Percentiles rank a stretch among this genome's conserved stretches.
Evolutionary conservation across 257 asterid species (phyloP).

Genomic region (Przewalskia tangutica): DNA sequence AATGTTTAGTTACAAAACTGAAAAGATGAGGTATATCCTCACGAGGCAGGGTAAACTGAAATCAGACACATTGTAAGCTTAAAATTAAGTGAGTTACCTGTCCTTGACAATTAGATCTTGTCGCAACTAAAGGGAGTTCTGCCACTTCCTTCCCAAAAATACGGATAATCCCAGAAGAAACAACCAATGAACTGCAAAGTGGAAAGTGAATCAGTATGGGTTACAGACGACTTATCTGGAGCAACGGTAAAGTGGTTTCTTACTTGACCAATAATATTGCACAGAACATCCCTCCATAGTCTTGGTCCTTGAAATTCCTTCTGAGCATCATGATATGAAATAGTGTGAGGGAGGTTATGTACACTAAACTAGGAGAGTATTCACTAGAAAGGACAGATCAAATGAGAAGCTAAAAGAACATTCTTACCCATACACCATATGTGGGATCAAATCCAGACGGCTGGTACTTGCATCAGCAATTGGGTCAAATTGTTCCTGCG

Average conservation of each 20-base stretch:
- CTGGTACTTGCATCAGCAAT: constrained; percentile 63
- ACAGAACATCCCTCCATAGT: constrained; percentile 75
- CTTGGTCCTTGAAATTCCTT: constrained; percentile 53
- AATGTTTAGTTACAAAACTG: background rate
- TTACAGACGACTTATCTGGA: background rate
- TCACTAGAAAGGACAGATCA: background rate
- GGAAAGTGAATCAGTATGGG: constrained; percentile 2
- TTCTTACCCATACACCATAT: constrained; percentile 80
- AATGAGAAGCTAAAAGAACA: background rate
- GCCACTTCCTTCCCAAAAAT: constrained; percentile 74
- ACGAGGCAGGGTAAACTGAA: background rate
- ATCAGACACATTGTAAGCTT: background rate
- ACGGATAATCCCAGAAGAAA: constrained; percentile 70
- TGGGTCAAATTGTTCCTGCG: constrained; percentile 78
- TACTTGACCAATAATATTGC: constrained; percentile 62
- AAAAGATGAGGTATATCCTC: background rate
- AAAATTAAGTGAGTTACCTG: constrained; percentile 29
- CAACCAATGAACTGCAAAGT: constrained; percentile 50
- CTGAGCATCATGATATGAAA: constrained; percentile 20
- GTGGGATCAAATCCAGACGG: constrained; percentile 67
- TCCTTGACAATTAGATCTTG: constrained; percentile 47
- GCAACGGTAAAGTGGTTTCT: constrained; percentile 11
- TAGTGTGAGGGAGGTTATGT: background rate
- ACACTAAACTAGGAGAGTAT: background rate
- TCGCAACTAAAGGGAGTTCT: constrained; percentile 87